Conservation (phyloP, 352 stramenopile genomes). For the Phytophthora lateralis region DNA sequence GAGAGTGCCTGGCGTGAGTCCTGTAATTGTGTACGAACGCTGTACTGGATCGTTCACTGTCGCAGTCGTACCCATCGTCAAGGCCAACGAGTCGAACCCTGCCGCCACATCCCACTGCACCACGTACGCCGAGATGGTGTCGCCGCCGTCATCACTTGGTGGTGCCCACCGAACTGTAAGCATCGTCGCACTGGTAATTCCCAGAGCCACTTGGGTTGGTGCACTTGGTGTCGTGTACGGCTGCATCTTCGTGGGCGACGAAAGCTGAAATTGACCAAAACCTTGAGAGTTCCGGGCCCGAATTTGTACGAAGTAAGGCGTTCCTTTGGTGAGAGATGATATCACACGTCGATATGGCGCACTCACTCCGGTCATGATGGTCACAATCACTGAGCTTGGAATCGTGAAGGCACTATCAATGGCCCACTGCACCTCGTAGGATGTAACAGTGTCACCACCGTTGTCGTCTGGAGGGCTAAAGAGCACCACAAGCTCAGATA, state of each 20-base stretch:
- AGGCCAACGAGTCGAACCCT: constrained; percentile 87
- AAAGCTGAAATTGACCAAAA: constrained; percentile 77
- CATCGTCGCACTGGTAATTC: constrained; percentile 87
- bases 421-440: constrained; percentile 94
- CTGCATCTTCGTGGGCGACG: constrained; percentile 87
- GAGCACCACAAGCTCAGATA: constrained; percentile 88
- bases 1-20: constrained; percentile 74
- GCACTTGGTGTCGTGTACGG: constrained; percentile 91
- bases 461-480: constrained; percentile 89
- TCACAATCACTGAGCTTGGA: constrained; percentile 41
- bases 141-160: constrained; percentile 89
- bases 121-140: constrained; percentile 86
- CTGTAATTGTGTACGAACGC: constrained; percentile 77
- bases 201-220: constrained; percentile 83
- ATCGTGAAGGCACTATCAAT: constrained; percentile 70
- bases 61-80: constrained; percentile 62
- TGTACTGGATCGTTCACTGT: constrained; percentile 58
- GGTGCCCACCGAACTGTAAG: constrained; percentile 89
- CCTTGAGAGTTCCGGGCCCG: constrained; percentile 75
- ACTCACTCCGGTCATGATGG: constrained; percentile 57
- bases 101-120: constrained; percentile 93
- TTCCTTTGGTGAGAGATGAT: constrained; percentile 64
- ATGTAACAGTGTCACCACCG: constrained; percentile 85
- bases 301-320: constrained; percentile 71
- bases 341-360: constrained; percentile 66